Percentiles rank a stretch among this genome's conserved stretches.
Conservation (phyloP, 768 basidiomycete genomes). For the Cystobasidium ongulense region DNA sequence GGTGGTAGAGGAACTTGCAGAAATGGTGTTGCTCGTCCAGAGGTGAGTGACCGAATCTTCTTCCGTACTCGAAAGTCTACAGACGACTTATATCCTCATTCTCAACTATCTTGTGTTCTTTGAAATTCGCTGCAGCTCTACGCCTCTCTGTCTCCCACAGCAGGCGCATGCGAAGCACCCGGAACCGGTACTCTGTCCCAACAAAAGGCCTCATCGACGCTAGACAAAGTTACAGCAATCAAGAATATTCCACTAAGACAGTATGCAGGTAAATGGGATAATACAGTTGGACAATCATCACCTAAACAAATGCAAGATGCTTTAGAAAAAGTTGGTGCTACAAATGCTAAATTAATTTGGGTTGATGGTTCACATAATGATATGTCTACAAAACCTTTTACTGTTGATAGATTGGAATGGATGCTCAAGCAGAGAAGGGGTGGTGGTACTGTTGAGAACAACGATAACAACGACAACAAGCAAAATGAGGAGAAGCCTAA, state of each 20-base stretch:
- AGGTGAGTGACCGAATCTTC: background rate
- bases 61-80: too few relatives aligned
- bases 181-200: conserved; percentile 26
- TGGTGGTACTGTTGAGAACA: background rate
- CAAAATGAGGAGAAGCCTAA: too few relatives aligned
- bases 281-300: conserved; percentile 15
- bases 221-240: background rate
- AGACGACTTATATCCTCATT: too few relatives aligned
- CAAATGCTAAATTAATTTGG: background rate
- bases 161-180: conserved; percentile 22
- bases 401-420: conserved; percentile 11
- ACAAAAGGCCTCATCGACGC: conserved; percentile 9
- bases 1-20: conserved; percentile 26
- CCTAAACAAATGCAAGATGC: conserved; percentile 17
- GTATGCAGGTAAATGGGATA: conserved; percentile 29
- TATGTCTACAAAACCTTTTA: conserved; percentile 21
- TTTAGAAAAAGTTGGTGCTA: conserved; percentile 6
- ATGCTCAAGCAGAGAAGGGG: conserved; percentile 6
- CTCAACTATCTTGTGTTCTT: background rate
- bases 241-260: conserved; percentile 18
- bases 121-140: background rate
- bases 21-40: conserved; percentile 20
- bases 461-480: too few relatives aligned
- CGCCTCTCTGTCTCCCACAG: conserved; percentile 12
- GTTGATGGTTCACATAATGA: conserved; percentile 3